Conservation (phyloP, 1,139 yeast genomes). For the Candida buenavistaensis region DNA sequence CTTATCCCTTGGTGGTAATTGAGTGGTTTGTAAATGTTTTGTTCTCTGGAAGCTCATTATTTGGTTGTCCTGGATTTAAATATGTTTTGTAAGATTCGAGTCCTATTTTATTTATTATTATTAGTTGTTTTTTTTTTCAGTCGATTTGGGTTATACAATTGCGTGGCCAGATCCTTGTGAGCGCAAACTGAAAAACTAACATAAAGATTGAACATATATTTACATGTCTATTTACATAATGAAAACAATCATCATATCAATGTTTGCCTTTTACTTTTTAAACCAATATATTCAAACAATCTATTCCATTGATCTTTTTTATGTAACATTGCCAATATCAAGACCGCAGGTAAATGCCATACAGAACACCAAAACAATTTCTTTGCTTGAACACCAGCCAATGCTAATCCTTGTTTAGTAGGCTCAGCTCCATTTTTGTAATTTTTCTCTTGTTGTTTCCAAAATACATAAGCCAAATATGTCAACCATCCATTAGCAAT, state of each 20-base stretch:
- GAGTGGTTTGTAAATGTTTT: not conserved
- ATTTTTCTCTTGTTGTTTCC: constrained; percentile 71
- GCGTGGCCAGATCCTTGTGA: too few species aligned
- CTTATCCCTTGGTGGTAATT: constrained; percentile 56
- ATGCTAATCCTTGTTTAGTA: constrained; percentile 52
- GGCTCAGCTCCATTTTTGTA: constrained; percentile 42
- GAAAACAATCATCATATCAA: not conserved
- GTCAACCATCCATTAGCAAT: constrained; percentile 84
- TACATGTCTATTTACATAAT: constrained; percentile 1
- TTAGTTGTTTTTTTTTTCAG: not conserved
- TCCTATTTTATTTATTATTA: too few species aligned
- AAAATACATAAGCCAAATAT: constrained; percentile 76
- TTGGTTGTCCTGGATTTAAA: too few species aligned
- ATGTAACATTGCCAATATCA: constrained; percentile 90
- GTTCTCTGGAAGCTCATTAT: not conserved
- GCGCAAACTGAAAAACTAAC: too few species aligned
- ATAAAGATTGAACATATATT: not conserved
- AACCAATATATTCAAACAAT: constrained; percentile 31
- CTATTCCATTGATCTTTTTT: constrained; percentile 96
- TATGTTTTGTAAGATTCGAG: too few species aligned
- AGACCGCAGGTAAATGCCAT: constrained; percentile 87
- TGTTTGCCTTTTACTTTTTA: not conserved
- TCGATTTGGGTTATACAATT: too few species aligned
- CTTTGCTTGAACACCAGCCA: constrained; percentile 70
- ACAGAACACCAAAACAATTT: constrained; percentile 94